Conservation (phyloP, 768 basidiomycete species). For the Mycena vitilis region DNA sequence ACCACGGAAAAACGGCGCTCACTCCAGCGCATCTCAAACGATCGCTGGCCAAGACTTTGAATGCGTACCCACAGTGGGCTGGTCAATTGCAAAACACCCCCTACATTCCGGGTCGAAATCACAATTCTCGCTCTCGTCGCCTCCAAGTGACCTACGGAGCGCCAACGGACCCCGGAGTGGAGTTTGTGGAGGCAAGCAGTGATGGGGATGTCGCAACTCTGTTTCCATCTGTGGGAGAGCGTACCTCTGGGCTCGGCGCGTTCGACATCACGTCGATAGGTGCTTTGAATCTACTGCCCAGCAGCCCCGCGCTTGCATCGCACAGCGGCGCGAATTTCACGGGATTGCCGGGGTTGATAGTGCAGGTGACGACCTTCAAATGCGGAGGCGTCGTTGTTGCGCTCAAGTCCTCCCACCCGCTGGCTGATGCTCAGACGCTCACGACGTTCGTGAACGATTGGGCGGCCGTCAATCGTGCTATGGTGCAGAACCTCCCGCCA, state of each 20-base stretch:
- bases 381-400: constrained; percentile 44
- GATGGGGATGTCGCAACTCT: background rate
- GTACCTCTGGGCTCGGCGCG: constrained; percentile 30
- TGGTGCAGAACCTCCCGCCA: constrained; percentile 11
- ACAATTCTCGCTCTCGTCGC: constrained; percentile 45
- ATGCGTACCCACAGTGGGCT: constrained; percentile 46
- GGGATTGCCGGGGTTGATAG: constrained; percentile 46
- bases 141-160: constrained; percentile 41
- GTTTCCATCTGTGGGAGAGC: constrained; percentile 29
- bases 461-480: constrained; percentile 43
- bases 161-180: constrained; percentile 44
- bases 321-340: constrained; percentile 36
- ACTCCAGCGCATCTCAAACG: constrained; percentile 28
- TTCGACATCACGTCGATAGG: constrained; percentile 32
- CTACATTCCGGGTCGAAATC: constrained; percentile 33
- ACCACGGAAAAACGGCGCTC: constrained; percentile 22
- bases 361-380: constrained; percentile 49
- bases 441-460: constrained; percentile 49
- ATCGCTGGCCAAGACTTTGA: constrained; percentile 38
- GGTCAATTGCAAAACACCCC: constrained; percentile 44
- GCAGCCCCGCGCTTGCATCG: constrained; percentile 40
- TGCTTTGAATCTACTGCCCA: constrained; percentile 34
- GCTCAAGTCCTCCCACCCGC: constrained; percentile 47
- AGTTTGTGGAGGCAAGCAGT: constrained; percentile 40
- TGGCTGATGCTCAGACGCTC: constrained; percentile 52